A percentile compares a stretch with the other conserved stretches of the same genome.
Evolutionary conservation across 2,329 filamentous ascomycete species (phyloP).

Genomic region (Trichoderma sp.): DNA sequence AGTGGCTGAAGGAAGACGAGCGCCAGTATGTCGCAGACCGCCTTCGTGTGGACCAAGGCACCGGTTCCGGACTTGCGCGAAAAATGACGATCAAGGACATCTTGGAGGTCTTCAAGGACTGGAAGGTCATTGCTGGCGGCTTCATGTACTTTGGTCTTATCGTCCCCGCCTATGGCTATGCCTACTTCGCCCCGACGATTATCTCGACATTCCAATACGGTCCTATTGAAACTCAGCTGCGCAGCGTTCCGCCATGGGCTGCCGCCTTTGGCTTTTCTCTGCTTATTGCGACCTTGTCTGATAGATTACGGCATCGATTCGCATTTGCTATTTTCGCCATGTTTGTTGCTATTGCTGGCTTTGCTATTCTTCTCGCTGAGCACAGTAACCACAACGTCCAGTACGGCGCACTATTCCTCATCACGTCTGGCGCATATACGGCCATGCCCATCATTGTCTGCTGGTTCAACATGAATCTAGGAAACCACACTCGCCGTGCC

Average conservation of each 20-base stretch:
- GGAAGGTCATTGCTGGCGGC: constrained; percentile 72
- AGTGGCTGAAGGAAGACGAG: constrained; percentile 74
- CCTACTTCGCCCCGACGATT: constrained; percentile 76
- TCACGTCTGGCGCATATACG: constrained; percentile 77
- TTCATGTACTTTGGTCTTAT: constrained; percentile 83
- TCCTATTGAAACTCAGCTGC: constrained; percentile 60
- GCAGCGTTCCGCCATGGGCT: constrained; percentile 62
- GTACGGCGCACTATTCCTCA: constrained; percentile 81
- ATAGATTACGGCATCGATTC: constrained; percentile 73
- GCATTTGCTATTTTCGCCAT: constrained; percentile 72
- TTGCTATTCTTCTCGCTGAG: constrained; percentile 72
- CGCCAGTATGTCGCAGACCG: constrained; percentile 67
- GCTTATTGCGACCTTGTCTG: constrained; percentile 71
- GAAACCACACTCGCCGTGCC: constrained; percentile 70
- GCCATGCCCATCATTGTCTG: constrained; percentile 89
- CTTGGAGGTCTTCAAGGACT: constrained; percentile 69
- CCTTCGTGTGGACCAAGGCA: constrained; percentile 70
- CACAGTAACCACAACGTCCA: constrained; percentile 69
- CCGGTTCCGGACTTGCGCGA: constrained; percentile 62
- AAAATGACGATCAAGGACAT: constrained; percentile 64
- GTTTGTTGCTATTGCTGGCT: constrained; percentile 70
- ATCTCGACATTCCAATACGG: constrained; percentile 68
- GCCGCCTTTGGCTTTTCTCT: constrained; percentile 81
- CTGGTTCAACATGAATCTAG: constrained; percentile 82
- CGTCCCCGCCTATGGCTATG: constrained; percentile 76